Conservation (phyloP, 441 rosid species). For the Erysimum cheiri region DNA sequence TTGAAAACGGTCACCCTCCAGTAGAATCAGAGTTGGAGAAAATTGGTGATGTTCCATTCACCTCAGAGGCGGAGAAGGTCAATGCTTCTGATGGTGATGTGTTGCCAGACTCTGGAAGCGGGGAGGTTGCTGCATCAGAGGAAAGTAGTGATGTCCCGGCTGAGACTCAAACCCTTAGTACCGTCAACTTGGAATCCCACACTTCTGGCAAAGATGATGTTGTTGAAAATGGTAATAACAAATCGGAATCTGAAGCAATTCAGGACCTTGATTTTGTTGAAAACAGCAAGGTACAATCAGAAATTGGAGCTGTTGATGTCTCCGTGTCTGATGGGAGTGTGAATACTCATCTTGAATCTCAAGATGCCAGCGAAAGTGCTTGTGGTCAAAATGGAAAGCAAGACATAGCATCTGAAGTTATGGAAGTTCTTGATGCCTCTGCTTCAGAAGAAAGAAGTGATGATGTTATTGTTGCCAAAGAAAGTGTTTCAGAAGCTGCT, state of each 20-base stretch:
- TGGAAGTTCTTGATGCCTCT: slow-evolving; percentile 34
- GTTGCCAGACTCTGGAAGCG: slow-evolving; percentile 36
- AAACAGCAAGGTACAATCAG: slow-evolving; percentile 32
- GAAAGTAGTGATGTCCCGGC: slow-evolving; percentile 26
- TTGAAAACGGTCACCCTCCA: slow-evolving; percentile 38
- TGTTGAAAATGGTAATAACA: slow-evolving; percentile 36
- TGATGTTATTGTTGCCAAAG: slow-evolving; percentile 38
- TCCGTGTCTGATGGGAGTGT: slow-evolving; percentile 29
- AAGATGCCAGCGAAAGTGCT: slow-evolving; percentile 31
- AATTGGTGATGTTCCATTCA: slow-evolving; percentile 27
- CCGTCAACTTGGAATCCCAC: slow-evolving; percentile 32
- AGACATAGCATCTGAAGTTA: slow-evolving; percentile 34
- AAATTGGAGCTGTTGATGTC: slow-evolving; percentile 30
- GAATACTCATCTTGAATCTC: slow-evolving; percentile 38
- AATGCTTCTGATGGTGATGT: slow-evolving; percentile 35
- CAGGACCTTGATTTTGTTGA: slow-evolving; percentile 15
- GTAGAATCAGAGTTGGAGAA: slow-evolving; percentile 29
- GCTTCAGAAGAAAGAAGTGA: slow-evolving; percentile 38
- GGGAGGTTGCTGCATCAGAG: slow-evolving; percentile 32
- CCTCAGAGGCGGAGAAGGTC: slow-evolving; percentile 42
- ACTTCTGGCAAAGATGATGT: slow-evolving; percentile 26
- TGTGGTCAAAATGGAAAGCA: slow-evolving; percentile 38
- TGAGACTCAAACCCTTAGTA: slow-evolving; percentile 25
- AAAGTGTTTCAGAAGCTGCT: slow-evolving; percentile 34
- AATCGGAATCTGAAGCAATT: slow-evolving; percentile 36